Evolutionary conservation across 1,284 basidiomycete species (phyloP).

Genomic region (Entoloma clypeatum): DNA sequence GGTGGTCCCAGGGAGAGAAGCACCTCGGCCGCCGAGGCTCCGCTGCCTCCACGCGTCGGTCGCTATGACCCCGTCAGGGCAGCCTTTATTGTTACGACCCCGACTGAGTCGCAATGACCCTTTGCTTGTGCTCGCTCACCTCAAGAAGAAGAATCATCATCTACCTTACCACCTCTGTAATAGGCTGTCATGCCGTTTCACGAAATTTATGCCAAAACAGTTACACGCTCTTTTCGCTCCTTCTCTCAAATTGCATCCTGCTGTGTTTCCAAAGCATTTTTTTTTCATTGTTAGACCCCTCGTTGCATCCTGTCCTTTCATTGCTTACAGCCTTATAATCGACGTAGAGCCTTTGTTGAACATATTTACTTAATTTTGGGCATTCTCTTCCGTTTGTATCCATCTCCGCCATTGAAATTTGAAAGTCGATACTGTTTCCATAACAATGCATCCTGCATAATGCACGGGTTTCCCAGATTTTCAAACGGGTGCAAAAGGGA

Average conservation of each 20-base stretch:
- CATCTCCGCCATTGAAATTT: too few relatives aligned
- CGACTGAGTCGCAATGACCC: conserved; percentile 10
- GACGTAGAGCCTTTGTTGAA: conserved; percentile 11
- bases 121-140: conserved; percentile 8
- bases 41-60: conserved; percentile 30
- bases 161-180: conserved; percentile 10
- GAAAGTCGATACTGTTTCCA: too few relatives aligned
- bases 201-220: conserved; percentile 24
- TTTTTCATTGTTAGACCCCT: conserved; percentile 5
- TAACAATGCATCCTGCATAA: too few relatives aligned
- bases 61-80: conserved; percentile 49
- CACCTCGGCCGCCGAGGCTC: conserved; percentile 5
- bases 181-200: conserved; percentile 29
- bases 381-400: too few relatives aligned
- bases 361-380: conserved; percentile 6
- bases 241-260: conserved; percentile 26
- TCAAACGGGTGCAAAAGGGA: too few relatives aligned
- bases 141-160: conserved; percentile 4
- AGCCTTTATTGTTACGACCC: conserved; percentile 24
- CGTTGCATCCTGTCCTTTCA: not conserved
- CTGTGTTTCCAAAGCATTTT: conserved; percentile 16
- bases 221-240: conserved; percentile 25
- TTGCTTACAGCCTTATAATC: conserved; percentile 25
- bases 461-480: too few relatives aligned
- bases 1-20: conserved; percentile 1